These are phyloP conservation scores for Thalassiosira allenii DNA, from an alignment of 352 stramenopile species.

Conservation along the genomic window DNA sequence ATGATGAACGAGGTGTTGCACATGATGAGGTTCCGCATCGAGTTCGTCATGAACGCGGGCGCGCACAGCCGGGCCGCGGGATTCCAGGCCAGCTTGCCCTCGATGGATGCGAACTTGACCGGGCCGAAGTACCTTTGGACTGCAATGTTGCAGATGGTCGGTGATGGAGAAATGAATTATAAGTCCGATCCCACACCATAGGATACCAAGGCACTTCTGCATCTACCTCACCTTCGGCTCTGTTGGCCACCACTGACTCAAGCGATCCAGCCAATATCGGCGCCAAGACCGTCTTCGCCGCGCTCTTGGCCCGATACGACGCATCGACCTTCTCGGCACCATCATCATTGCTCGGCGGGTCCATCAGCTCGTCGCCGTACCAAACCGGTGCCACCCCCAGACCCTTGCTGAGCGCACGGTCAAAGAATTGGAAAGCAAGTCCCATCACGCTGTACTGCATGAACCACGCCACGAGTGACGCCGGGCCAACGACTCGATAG, in stretches of 20 bases:
- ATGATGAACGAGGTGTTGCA: conserved; percentile 75
- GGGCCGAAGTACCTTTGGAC: conserved; percentile 78
- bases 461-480: conserved; percentile 77
- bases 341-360: conserved; percentile 36
- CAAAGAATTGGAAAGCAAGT: conserved; percentile 78
- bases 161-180: too few species aligned
- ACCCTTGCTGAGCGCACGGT: conserved; percentile 64
- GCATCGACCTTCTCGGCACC: not conserved
- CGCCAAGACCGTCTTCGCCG: conserved; percentile 60
- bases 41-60: conserved; percentile 68
- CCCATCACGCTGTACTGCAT: conserved; percentile 83
- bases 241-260: conserved; percentile 75
- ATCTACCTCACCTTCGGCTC: too few species aligned
- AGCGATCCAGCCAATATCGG: conserved; percentile 66
- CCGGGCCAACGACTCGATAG: conserved; percentile 72
- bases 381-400: conserved; percentile 65
- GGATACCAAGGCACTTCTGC: too few species aligned
- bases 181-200: too few species aligned
- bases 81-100: conserved; percentile 54
- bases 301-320: conserved; percentile 38
- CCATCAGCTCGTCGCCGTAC: conserved; percentile 79
- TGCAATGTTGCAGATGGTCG: too few species aligned
- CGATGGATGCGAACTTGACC: conserved; percentile 61
- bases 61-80: conserved; percentile 43
- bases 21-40: conserved; percentile 81